These are phyloP conservation scores for Selenicereus undatus DNA, from an alignment of 148 eudicot genomes.

Conservation along the genomic window DNA sequence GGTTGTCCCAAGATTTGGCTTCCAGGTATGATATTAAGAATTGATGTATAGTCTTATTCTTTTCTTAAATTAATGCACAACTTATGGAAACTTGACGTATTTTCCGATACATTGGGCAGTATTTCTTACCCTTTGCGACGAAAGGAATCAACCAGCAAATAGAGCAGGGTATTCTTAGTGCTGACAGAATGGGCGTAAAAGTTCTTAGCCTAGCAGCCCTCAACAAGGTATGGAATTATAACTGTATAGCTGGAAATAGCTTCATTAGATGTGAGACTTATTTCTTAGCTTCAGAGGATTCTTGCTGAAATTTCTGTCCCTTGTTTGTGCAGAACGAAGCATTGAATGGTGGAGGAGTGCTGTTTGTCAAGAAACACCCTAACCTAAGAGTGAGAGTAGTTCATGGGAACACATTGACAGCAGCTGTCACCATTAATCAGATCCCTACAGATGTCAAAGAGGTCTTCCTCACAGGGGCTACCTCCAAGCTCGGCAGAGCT, in stretches of 20 bases:
- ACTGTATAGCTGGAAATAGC: neutral
- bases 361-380: constrained; percentile 71
- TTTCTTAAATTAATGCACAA: neutral
- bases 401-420: constrained; percentile 77
- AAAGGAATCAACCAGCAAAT: constrained; percentile 69
- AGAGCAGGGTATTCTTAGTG: constrained; percentile 68
- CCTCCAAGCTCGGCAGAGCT: constrained; percentile 83
- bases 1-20: constrained; percentile 66
- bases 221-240: constrained; percentile 47
- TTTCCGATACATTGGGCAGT: constrained; percentile 31
- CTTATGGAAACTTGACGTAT: neutral
- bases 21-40: constrained; percentile 44
- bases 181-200: constrained; percentile 62
- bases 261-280: neutral
- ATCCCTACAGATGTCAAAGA: constrained; percentile 49
- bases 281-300: neutral
- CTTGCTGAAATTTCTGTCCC: neutral
- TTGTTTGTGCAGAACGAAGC: constrained; percentile 51
- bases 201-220: constrained; percentile 83
- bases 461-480: constrained; percentile 75
- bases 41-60: neutral
- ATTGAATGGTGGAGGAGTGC: constrained; percentile 69
- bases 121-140: constrained; percentile 79
- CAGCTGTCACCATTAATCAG: constrained; percentile 63
- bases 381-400: constrained; percentile 64